Evolutionary conservation across 1,139 yeast species (phyloP).

Genomic region (Hansenula lynferdii): DNA sequence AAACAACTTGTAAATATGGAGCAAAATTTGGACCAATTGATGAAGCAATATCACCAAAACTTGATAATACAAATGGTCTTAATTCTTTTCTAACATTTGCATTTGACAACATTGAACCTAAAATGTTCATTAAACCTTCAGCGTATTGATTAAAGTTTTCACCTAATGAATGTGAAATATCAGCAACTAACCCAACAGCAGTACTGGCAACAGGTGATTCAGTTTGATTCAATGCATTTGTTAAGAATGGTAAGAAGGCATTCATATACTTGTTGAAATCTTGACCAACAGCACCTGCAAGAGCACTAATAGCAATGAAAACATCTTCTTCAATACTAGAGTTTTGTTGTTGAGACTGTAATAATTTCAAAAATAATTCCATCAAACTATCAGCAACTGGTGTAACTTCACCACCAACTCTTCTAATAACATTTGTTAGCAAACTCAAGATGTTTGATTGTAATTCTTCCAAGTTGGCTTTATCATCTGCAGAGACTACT

Average conservation of each 20-base stretch:
- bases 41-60: constrained; percentile 94
- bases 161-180: constrained; percentile 89
- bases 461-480: constrained; percentile 77
- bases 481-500: constrained; percentile 60
- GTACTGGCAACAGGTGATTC: constrained; percentile 82
- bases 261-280: constrained; percentile 73
- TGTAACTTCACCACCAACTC: constrained; percentile 63
- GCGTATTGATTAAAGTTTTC: constrained; percentile 67
- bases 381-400: constrained; percentile 79
- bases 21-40: constrained; percentile 73
- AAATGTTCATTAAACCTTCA: constrained; percentile 74
- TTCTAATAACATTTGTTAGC: constrained; percentile 81
- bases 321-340: constrained; percentile 92
- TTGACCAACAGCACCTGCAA: constrained; percentile 73
- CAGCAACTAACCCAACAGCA: constrained; percentile 96
- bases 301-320: constrained; percentile 85
- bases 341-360: constrained; percentile 49
- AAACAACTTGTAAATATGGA: constrained; percentile 74
- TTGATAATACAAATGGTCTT: constrained; percentile 86
- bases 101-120: constrained; percentile 67
- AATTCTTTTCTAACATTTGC: constrained; percentile 70
- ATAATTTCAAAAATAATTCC: constrained; percentile 72
- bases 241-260: constrained; percentile 76
- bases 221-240: constrained; percentile 71
- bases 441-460: constrained; percentile 85